Base-by-base conservation (phyloP, 2,329 filamentous ascomycete genomes). In the Ophiostoma sp. region DNA sequence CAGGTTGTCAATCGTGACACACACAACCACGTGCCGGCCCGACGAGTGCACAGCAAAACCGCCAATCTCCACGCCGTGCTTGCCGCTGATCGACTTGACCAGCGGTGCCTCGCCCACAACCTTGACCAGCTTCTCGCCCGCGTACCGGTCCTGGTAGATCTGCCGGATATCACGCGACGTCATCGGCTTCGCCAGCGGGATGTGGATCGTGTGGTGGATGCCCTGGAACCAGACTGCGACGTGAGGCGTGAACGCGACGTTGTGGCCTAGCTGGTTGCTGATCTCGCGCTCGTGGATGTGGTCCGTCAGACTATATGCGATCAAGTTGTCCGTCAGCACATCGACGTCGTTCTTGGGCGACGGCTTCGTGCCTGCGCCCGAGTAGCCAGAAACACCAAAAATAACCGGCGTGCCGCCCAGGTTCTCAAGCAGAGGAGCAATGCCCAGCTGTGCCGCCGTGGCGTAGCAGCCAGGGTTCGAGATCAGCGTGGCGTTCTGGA, bases 161-260 rank as follows among this genome's bases (percentile, higher is more conserved):
- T 97, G 92, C 71, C 95, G 88, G 73, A 99, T 92, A 76, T 98
- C 93, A 66, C 95, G 89, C 58, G 91, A 93, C 2, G 88, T 91
- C 91, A 98, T 96, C 70, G 87, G 85, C 79, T 94, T 85, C 75
- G 89, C 89, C 8, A 99, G 83, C 12, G 94, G 94, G 65, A 98
- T 91, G 76, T 88, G 93, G 78, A 98, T 93, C 52, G 93, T 94
- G 79, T 93, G 91, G 76, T 92, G 88, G 74, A 98, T 98, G 72
- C 94, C 94, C 76, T 96, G 90, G 85, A 98, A 98, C 94, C 93
- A 98, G 14, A 90, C 87, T n/a, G 93, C 92, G 38, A 97, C 93
- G 78, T 98, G 95, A 6, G 95, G 95, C 69, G 95, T 90, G 77
- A 99, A 99, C 5, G 89, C 90, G 11, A 96, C 88, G 18, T 85